Base-by-base conservation (phyloP, 495 filamentous ascomycete species). In the Trichodelitschia bisporula region DNA sequence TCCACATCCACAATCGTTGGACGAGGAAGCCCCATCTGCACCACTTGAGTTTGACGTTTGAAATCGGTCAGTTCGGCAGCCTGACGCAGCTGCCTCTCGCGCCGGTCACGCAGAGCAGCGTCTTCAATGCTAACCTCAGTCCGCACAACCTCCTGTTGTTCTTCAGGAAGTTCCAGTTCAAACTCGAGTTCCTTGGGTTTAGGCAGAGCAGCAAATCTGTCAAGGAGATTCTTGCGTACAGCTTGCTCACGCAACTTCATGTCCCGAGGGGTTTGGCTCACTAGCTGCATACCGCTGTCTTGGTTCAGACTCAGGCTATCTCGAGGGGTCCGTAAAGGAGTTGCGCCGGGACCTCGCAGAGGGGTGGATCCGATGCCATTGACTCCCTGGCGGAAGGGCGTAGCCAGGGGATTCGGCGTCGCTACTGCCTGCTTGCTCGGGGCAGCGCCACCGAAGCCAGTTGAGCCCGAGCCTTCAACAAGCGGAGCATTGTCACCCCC, bases 321-420 rank as follows among this genome's bases (percentile, higher is more conserved):
- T 30, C 89, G 64, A 8, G 86, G 86, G 8, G 86, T 97, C 11
- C 78, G 69, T 56, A 91, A 57, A 5, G 86, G 86, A 1, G 86
- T 97, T 26, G 77, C 76, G 19, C 80, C 79, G 31, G 69, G 59
- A 13, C 50, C 57, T 9, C 58, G 57, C 47, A 69, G 57, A 6
- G 78, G 77, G 10, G 79, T 89, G 6, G 70, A 70, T 31, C 71
- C 76, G 23, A 70, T 53, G 9, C 68, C 78, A 41, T 38, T 40
- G 31, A 51, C 61, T n/a, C 56, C 61, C 39, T 69, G 56, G 28
- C 78, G 70, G 38, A 92, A 64, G 11, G 86, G 89, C 3, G 86
- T 97, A 8, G 86, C 83, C 54, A 97, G 58, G 14, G 86, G 86
- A 47, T 97, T 97, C 1, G 86, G 89, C 2, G 86, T 97, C 14